Conservation (phyloP, 306 rosid genomes). For the Boehmeria nivea region DNA sequence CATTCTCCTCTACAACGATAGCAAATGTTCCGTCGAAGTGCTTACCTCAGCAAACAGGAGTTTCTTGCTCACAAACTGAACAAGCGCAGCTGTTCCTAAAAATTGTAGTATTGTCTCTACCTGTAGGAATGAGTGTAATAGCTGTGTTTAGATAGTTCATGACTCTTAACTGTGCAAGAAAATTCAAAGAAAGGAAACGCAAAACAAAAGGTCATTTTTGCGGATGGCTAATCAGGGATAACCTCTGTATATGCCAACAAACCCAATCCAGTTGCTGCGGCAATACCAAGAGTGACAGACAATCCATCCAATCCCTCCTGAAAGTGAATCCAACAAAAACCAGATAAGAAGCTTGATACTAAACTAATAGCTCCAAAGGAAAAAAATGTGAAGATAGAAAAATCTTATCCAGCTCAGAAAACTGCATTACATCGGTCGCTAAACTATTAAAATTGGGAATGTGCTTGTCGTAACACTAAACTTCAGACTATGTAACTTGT, state of each 20-base stretch:
- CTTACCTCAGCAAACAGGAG: conserved; percentile 79
- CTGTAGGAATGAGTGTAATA: conserved; percentile 27
- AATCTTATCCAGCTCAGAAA: no score
- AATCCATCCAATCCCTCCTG: conserved; percentile 61
- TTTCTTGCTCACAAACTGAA: conserved; percentile 81
- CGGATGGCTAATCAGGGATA: conserved; percentile 11
- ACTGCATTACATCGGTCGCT: no score
- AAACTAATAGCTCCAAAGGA: no score
- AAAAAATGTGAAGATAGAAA: no score
- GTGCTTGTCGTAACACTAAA: no score
- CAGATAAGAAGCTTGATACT: conserved; percentile 6
- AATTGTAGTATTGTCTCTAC: conserved; percentile 83
- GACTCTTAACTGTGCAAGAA: not conserved
- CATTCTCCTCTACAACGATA: no score
- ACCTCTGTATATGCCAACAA: conserved; percentile 73
- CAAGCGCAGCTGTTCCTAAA: conserved; percentile 77
- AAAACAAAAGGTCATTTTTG: not conserved
- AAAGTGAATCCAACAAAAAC: conserved; percentile 23
- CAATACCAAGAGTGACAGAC: conserved; percentile 60
- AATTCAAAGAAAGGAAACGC: not conserved
- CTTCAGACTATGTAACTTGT: no score
- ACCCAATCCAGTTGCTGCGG: conserved; percentile 67
- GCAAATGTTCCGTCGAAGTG: not conserved
- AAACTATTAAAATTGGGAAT: no score
- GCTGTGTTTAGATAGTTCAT: conserved; percentile 5